These are phyloP conservation scores for Fusarium xylarioides DNA, from an alignment of 2,329 filamentous ascomycete genomes.

Conservation along the genomic window DNA sequence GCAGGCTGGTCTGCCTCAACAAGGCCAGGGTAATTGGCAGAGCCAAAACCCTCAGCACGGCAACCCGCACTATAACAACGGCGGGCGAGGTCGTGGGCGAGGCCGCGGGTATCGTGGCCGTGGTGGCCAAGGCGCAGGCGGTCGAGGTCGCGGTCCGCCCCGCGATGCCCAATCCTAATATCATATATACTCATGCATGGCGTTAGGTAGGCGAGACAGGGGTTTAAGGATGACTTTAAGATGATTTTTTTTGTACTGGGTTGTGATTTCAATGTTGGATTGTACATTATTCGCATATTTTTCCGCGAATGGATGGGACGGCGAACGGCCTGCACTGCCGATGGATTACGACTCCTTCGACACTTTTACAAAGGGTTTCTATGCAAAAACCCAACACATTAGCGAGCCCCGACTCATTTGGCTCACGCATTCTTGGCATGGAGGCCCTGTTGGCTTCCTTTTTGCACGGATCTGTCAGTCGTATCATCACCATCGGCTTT, in stretches of 20 bases:
- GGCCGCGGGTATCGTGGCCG: slow-evolving; percentile 53
- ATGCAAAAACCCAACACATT: slow-evolving; percentile 18
- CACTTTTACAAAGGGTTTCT: slow-evolving; percentile 30
- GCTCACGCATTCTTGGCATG: slow-evolving; percentile 25
- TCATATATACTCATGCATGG: slow-evolving; percentile 40
- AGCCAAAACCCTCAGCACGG: slow-evolving; percentile 49
- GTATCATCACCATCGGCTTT: slow-evolving; percentile 45
- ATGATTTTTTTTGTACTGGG: slow-evolving; percentile 44
- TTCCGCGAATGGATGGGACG: slow-evolving; percentile 50
- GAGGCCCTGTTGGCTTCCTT: slow-evolving; percentile 31
- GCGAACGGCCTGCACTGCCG: slow-evolving; percentile 47
- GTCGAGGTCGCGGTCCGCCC: slow-evolving; percentile 50
- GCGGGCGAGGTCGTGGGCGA: slow-evolving; percentile 51
- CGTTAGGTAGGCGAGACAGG: slow-evolving; percentile 40
- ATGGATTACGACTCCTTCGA: slow-evolving; percentile 42
- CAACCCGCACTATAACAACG: slow-evolving; percentile 45
- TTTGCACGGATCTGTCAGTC: slow-evolving; percentile 41
- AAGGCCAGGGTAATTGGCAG: slow-evolving; percentile 54
- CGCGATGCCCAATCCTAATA: slow-evolving; percentile 49
- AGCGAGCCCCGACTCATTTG: slow-evolving; percentile 31
- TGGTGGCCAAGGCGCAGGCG: slow-evolving; percentile 47
- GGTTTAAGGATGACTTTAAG: slow-evolving; percentile 38
- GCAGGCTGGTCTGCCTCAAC: slow-evolving; percentile 45
- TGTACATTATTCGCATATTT: slow-evolving; percentile 54
- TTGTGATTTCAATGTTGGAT: slow-evolving; percentile 50